Evolutionary conservation across 2,329 filamentous ascomycete genomes (phyloP).

Genomic region (Dactylellina drechsleri): DNA sequence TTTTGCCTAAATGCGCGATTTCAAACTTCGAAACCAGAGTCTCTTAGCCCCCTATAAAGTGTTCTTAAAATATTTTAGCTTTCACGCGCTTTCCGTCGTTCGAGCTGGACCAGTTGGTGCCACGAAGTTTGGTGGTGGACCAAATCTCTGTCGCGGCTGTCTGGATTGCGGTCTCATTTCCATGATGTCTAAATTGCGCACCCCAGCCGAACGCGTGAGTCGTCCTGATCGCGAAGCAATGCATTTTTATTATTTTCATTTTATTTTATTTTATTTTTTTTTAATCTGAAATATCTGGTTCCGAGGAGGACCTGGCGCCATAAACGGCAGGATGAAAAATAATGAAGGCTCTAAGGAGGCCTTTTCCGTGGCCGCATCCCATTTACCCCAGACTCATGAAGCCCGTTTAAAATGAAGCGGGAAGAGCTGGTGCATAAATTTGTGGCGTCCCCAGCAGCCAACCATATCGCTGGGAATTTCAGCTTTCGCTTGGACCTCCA

Average conservation of each 20-base stretch:
- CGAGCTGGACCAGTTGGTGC: constrained; percentile 1
- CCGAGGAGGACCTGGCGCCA: constrained; percentile 16
- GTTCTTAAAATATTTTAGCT: constrained; percentile 9
- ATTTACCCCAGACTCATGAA: constrained; percentile 43
- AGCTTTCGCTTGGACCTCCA: constrained; percentile 48
- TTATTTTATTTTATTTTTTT: constrained; percentile 8
- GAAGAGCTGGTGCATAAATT: constrained; percentile 45
- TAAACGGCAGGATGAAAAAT: constrained; percentile 12
- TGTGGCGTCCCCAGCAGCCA: constrained; percentile 32
- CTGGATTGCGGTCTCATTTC: constrained; percentile 19
- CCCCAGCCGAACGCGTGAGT: neutral
- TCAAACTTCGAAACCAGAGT: constrained; percentile 46
- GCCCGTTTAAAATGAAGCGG: constrained; percentile 30
- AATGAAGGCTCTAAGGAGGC: no score
- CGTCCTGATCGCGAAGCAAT: no score
- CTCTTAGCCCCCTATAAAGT: constrained; percentile 28
- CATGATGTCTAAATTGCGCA: constrained; percentile 33
- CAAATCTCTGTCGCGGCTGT: constrained; percentile 4
- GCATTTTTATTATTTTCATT: constrained; percentile 1
- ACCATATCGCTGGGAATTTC: constrained; percentile 40
- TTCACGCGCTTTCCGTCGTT: constrained; percentile 46
- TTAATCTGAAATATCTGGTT: neutral
- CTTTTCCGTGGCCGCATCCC: constrained; percentile 33
- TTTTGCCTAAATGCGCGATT: constrained; percentile 55
- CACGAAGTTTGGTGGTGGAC: neutral